Evolutionary conservation across 2,329 filamentous ascomycete genomes (phyloP), one percentile per base, ranked within the genome.

Genomic region (Ophiostoma perfectum): DNA sequence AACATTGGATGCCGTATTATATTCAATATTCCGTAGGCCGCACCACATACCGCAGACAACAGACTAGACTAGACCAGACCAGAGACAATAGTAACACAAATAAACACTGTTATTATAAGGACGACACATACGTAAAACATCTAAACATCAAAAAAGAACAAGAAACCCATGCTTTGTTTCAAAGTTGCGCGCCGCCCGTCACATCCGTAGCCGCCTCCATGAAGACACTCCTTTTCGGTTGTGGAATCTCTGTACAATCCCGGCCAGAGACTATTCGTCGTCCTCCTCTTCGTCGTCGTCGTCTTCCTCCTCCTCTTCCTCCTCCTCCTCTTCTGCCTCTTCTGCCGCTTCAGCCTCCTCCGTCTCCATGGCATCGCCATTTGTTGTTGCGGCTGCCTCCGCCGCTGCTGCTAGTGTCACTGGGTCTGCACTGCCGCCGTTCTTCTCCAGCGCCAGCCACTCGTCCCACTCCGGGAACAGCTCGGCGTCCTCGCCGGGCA

Each of bases 391-490:
- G n/a, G 64, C 45, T 9, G 7, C 39, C 39, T 14, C 60, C 4
- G 60, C 60, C 16, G 38, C 38, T 6, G 60, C 60, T 5, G 65
- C 47, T 66, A 58, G 47, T 58, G 65, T 66, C n/a, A n/a, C 47
- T 2, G 65, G 65, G n/a, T 66, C 65, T 6, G 75, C 76, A 70
- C 79, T 76, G 4, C 82, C 83, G 3, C 90, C 90, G 74, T 93
- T 88, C 70, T 84, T 52, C 81, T 98, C 95, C 71, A 97, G 77
- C 75, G 85, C 84, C 73, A 98, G 77, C 82, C 92, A 97, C 78
- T 95, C 90, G 4, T 97, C 91, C 95, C 95, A 99, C 75, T 97
- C 92, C 0, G 94, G 94, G 80, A 99, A 99, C 73, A 99, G 84
- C 2, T 96, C 93, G 55, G 90, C 90, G 70, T 93, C 91, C 73